Percentiles rank a stretch among this genome's conserved stretches.
Evolutionary conservation across 371 early-diverging fungal genomes (phyloP).

Genomic region (Chytridiales sp.): DNA sequence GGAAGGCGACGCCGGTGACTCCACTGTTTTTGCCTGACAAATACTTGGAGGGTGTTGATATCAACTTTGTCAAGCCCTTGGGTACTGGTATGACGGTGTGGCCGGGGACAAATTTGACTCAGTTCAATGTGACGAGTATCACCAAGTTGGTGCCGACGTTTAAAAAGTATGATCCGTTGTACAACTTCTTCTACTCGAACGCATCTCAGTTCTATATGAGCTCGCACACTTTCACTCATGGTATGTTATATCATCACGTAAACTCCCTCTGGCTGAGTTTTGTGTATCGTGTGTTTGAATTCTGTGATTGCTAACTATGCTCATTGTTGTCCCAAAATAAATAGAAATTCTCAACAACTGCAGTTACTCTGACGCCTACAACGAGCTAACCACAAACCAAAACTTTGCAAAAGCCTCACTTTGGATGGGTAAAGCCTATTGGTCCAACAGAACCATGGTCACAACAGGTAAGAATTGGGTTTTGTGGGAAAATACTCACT

Average conservation of each 20-base stretch:
- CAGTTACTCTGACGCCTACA: slow-evolving; percentile 9
- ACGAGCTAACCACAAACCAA: slow-evolving; percentile 17
- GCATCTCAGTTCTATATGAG: slow-evolving; percentile 13
- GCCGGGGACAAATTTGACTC: neutral
- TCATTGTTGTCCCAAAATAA: neutral
- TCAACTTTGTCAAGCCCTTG: slow-evolving; percentile 16
- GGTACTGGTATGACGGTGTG: slow-evolving; percentile 20
- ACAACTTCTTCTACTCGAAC: slow-evolving; percentile 9
- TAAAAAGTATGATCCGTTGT: slow-evolving; percentile 12
- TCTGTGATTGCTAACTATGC: neutral
- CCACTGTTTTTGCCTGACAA: neutral
- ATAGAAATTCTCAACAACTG: slow-evolving; percentile 24
- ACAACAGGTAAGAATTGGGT: too few relatives aligned
- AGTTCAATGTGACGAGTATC: neutral
- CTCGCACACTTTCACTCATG: slow-evolving; percentile 20
- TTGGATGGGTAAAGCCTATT: slow-evolving; percentile 7
- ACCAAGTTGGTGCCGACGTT: neutral
- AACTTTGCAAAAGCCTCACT: neutral
- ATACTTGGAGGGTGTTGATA: neutral
- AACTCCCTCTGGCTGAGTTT: too few relatives aligned
- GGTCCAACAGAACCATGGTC: slow-evolving; percentile 18
- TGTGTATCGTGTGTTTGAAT: too few relatives aligned
- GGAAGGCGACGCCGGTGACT: neutral
- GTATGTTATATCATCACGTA: neutral
- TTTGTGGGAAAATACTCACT: too few relatives aligned